A percentile compares a stretch with the other conserved stretches of the same genome.
Conservation (phyloP, 164 flowering plant species). For the Vitis cinerea region DNA sequence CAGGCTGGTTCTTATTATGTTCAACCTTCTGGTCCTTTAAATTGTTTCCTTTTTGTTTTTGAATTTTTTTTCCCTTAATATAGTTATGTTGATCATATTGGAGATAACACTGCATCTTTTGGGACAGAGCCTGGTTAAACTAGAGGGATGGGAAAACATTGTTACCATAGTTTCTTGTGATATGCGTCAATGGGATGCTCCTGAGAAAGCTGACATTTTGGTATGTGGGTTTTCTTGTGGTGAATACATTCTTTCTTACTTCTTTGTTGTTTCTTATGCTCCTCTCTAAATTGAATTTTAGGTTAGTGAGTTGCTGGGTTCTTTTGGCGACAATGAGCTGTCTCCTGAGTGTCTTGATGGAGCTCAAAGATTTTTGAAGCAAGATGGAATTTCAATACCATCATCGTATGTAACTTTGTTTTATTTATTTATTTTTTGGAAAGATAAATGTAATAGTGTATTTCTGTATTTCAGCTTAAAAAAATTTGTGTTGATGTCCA, state of each 20-base stretch:
- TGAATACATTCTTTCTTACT: background rate
- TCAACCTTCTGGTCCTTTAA: background rate
- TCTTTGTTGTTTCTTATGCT: background rate
- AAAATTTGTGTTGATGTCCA: no score
- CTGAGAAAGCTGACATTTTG: constrained; percentile 96
- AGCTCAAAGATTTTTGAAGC: constrained; percentile 84
- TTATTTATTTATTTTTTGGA: background rate
- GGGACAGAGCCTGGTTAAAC: constrained; percentile 79
- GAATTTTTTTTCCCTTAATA: background rate
- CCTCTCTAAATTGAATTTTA: constrained; percentile 14
- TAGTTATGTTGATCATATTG: background rate
- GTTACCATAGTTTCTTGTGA: constrained; percentile 89
- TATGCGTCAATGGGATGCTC: constrained; percentile 98
- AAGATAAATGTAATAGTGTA: no score
- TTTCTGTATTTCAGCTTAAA: no score
- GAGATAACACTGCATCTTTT: constrained; percentile 5
- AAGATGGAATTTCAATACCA: constrained; percentile 94
- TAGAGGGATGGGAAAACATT: constrained; percentile 87
- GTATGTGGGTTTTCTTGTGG: constrained; percentile 29
- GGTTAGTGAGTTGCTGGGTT: constrained; percentile 98
- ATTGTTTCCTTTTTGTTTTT: background rate
- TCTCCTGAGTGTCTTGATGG: constrained; percentile 99
- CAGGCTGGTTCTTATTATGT: no score
- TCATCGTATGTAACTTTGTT: constrained; percentile 63
- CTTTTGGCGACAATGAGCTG: constrained; percentile 98